These are phyloP conservation scores for Colletotrichum plurivorum DNA, from an alignment of 2,329 filamentous ascomycete species.

Conservation along the genomic window DNA sequence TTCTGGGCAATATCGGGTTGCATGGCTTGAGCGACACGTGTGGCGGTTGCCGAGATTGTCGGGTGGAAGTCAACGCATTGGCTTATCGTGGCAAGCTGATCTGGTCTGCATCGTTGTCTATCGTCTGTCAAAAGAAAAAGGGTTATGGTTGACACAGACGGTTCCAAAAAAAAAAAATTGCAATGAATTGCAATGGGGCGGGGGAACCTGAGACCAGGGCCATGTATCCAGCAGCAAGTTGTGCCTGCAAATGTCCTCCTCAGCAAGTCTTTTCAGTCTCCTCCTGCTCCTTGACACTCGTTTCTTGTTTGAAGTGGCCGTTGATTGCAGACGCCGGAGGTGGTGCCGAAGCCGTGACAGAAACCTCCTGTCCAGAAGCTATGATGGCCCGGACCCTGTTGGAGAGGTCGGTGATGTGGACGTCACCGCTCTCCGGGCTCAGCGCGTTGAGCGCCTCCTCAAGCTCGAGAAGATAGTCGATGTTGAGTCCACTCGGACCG, in stretches of 20 bases:
- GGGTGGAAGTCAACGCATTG: constrained; percentile 13
- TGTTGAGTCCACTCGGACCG: constrained; percentile 91
- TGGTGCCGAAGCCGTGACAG: constrained; percentile 15
- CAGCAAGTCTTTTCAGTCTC: constrained; percentile 66
- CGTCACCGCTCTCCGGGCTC: constrained; percentile 83
- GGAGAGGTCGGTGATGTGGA: constrained; percentile 88
- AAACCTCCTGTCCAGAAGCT: constrained; percentile 44
- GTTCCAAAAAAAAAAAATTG: background rate
- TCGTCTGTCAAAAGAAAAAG: constrained; percentile 23
- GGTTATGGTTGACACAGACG: background rate
- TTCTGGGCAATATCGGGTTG: background rate
- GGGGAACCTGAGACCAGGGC: background rate
- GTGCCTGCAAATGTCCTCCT: constrained; percentile 30
- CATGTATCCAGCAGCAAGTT: constrained; percentile 16
- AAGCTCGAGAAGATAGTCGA: constrained; percentile 88
- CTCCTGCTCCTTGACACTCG: constrained; percentile 64
- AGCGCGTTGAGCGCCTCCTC: constrained; percentile 81
- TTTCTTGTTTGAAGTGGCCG: constrained; percentile 44
- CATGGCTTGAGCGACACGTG: background rate
- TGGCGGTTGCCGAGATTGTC: constrained; percentile 10
- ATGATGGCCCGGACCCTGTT: constrained; percentile 77
- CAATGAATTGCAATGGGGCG: background rate
- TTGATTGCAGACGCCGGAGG: constrained; percentile 21
- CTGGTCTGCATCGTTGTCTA: constrained; percentile 35
- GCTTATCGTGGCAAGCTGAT: constrained; percentile 22